Evolutionary conservation across 228 moss, liverwort and hornwort genomes (phyloP), one percentile per base, ranked within the genome.

Genomic region (Sphagnum fallax): DNA sequence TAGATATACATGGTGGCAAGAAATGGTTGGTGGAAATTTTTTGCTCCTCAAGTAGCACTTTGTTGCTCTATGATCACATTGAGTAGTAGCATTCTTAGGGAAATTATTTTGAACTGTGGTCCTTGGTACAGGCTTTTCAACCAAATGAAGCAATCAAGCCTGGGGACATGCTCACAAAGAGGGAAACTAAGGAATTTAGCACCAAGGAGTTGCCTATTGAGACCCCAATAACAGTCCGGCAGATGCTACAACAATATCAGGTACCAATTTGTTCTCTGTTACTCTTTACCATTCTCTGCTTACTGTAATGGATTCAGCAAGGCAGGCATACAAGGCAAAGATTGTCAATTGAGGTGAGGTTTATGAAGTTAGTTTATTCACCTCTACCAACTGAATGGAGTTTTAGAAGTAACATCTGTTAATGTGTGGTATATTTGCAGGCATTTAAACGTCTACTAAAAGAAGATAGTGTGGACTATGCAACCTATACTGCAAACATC

Each of bases 171-270:
- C 70, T 93, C 53, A 73, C 83, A 5, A 87, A 74, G 71, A 84
- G 90, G 69, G 97, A 98, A 65, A 78, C 69, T 72, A 97, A 88
- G 83, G 91, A 91, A 66, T 90, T 98, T 78, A 89, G 81, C 69
- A 70, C 85, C 16, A 80, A 79, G 80, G 97, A 90, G 50, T 76
- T 89, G 53, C 90, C 82, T 5, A 72, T 81, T 13, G 84, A 87
- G 60, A 52, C 84, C 51, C 78, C 91, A 16, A 75, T 74, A 50
- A 90, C 97, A 16, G 84, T 92, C 68, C 87, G 86, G 58, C 93
- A 93, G 75, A 92, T 98, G 93, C 65, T 98, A 8, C 87, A 91
- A 71, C 93, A 98, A 64, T 93, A 93, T 73, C 84, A 98, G 91
- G 91, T 91, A 7, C 16, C 68, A 51, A 10, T 48, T 48, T 70